phyloP scores from a whole-genome alignment of 2,329 filamentous ascomycete species.

The Fusarium algeriense region DNA sequence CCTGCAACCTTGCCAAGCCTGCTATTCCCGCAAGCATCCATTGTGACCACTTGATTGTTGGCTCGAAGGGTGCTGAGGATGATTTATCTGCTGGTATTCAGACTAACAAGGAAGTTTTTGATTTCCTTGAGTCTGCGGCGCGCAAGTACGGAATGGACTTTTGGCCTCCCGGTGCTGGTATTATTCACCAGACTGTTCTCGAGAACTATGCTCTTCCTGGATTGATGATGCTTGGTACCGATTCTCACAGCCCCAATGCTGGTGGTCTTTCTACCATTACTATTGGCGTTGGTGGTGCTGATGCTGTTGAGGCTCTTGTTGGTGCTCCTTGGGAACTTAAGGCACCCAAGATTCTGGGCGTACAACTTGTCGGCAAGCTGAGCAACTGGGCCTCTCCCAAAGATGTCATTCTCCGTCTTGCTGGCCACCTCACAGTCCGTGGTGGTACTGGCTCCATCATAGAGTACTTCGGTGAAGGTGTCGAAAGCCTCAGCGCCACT shows the following conservation, averaged over 20 bases:
- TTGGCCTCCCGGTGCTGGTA: constrained; percentile 93
- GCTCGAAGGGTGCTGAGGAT: constrained; percentile 86
- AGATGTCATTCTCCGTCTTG: constrained; percentile 92
- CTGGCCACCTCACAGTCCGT: constrained; percentile 89
- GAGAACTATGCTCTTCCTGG: constrained; percentile 99
- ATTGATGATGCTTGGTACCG: constrained; percentile 98
- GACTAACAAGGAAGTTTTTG: constrained; percentile 96
- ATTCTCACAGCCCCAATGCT: constrained; percentile 98
- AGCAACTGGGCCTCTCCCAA: constrained; percentile 94
- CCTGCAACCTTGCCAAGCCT: constrained; percentile 87
- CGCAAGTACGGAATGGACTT: constrained; percentile 96
- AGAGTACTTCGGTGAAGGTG: constrained; percentile 92
- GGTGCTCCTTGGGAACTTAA: constrained; percentile 98
- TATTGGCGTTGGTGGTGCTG: constrained; percentile 96
- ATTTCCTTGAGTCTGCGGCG: constrained; percentile 93
- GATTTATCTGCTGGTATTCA: constrained; percentile 88
- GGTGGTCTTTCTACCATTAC: constrained; percentile 93
- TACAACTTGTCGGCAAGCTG: constrained; percentile 84
- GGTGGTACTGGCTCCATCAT: constrained; percentile 96
- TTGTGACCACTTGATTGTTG: constrained; percentile 99
- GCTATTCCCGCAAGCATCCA: constrained; percentile 97
- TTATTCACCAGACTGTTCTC: constrained; percentile 97
- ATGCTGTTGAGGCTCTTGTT: constrained; percentile 96
- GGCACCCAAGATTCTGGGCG: constrained; percentile 90
- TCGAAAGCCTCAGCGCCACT: constrained; percentile 88